A percentile compares a stretch with the other conserved stretches of the same genome.
phyloP scores from a whole-genome alignment of 768 basidiomycete species.

The Fomitopsis serialis region DNA sequence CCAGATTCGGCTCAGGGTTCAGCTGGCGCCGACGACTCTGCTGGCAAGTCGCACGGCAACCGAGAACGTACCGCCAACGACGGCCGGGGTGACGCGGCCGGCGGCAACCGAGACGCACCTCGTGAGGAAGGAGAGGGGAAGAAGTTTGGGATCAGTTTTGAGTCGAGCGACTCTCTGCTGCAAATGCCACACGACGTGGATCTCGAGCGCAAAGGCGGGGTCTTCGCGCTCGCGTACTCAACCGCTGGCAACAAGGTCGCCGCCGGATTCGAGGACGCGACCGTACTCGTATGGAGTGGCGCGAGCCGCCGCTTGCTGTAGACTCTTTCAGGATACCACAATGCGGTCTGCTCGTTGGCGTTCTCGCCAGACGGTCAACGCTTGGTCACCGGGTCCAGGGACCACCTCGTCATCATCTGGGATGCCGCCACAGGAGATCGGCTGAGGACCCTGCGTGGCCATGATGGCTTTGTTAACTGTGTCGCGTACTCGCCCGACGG shows the following conservation, averaged over 20 bases:
- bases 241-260: neutral
- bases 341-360: constrained; percentile 9
- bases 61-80: too few relatives aligned
- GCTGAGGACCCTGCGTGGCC: constrained; percentile 3
- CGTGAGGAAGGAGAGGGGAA: too few relatives aligned
- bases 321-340: constrained; percentile 6
- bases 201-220: neutral
- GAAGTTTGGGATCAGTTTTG: too few relatives aligned
- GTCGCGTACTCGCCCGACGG: constrained; percentile 27
- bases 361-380: constrained; percentile 17
- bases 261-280: neutral
- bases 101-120: too few relatives aligned
- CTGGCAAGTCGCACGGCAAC: too few relatives aligned
- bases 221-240: constrained; percentile 1
- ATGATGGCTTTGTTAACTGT: constrained; percentile 9
- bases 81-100: too few relatives aligned
- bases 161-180: neutral
- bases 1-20: too few relatives aligned
- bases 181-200: neutral
- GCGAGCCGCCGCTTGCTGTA: neutral
- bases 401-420: constrained; percentile 14
- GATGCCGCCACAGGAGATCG: constrained; percentile 4
- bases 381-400: constrained; percentile 11
- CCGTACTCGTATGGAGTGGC: neutral
- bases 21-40: too few relatives aligned